phyloP scores from a whole-genome alignment of 768 basidiomycete species.

The Lactarius trivialis region DNA sequence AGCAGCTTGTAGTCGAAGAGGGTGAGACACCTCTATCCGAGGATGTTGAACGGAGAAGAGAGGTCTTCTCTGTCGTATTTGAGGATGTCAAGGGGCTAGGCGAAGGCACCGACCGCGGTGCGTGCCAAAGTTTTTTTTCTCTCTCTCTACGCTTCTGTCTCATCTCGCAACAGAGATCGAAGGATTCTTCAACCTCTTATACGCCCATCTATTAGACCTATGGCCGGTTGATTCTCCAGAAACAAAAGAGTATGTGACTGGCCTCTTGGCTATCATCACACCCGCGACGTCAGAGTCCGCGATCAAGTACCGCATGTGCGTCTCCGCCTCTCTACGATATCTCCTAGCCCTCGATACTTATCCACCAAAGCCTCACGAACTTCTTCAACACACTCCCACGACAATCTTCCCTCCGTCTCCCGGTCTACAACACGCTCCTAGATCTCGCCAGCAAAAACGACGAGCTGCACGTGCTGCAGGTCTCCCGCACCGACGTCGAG shows the following conservation, averaged over 20 bases:
- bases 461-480: not conserved
- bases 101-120: slow-evolving; percentile 74
- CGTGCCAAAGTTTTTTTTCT: slow-evolving; percentile 23
- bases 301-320: not conserved
- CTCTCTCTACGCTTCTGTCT: not conserved
- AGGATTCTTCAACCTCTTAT: not conserved
- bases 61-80: slow-evolving; percentile 54
- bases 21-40: slow-evolving; percentile 48
- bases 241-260: not conserved
- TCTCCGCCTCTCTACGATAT: not conserved
- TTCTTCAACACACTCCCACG: not conserved
- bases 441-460: not conserved
- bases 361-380: not conserved
- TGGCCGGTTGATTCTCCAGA: not conserved
- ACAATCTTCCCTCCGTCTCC: not conserved
- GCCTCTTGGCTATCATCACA: not conserved
- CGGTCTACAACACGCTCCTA: not conserved
- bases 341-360: not conserved
- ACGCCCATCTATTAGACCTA: not conserved
- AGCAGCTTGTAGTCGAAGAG: slow-evolving; percentile 45
- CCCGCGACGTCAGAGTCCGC: not conserved
- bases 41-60: slow-evolving; percentile 45
- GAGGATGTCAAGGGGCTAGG: slow-evolving; percentile 61
- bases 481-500: not conserved
- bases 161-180: not conserved